Conservation (phyloP, 768 basidiomycete genomes). For the Leucocoprinus birnbaumii region DNA sequence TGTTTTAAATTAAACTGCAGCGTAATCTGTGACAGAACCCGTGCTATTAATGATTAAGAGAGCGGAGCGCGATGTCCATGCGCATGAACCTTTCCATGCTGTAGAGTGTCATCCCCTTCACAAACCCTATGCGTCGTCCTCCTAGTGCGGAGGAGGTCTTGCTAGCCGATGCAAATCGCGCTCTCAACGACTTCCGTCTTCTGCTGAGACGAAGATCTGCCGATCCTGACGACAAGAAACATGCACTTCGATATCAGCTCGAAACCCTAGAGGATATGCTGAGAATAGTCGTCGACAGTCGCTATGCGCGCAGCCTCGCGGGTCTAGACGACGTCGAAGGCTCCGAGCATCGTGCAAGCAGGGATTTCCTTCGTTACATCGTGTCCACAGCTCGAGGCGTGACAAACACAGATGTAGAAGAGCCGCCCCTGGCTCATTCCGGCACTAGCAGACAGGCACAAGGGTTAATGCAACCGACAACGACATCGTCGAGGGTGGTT, state of each 20-base stretch:
- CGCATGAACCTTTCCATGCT: slow-evolving; percentile 2
- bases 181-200: slow-evolving; percentile 2
- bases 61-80: too few species aligned
- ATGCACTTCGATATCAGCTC: slow-evolving; percentile 3
- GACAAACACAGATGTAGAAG: not conserved
- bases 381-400: not conserved
- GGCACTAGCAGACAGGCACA: not conserved
- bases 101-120: not conserved
- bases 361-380: not conserved
- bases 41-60: not conserved
- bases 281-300: slow-evolving; percentile 1
- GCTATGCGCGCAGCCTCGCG: slow-evolving; percentile 4
- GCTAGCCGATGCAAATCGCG: slow-evolving; percentile 1
- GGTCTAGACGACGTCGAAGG: not conserved
- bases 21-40: not conserved
- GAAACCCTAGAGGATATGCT: slow-evolving; percentile 6
- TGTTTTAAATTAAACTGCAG: not conserved
- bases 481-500: too few species aligned
- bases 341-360: not conserved
- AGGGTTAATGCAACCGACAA: too few species aligned
- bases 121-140: not conserved
- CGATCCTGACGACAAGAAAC: not conserved
- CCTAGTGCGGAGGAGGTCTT: not conserved
- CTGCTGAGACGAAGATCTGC: not conserved
- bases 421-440: not conserved